Evolutionary conservation across 2,329 filamentous ascomycete genomes (phyloP).

Genomic region (Arthrobotrys megalospora): DNA sequence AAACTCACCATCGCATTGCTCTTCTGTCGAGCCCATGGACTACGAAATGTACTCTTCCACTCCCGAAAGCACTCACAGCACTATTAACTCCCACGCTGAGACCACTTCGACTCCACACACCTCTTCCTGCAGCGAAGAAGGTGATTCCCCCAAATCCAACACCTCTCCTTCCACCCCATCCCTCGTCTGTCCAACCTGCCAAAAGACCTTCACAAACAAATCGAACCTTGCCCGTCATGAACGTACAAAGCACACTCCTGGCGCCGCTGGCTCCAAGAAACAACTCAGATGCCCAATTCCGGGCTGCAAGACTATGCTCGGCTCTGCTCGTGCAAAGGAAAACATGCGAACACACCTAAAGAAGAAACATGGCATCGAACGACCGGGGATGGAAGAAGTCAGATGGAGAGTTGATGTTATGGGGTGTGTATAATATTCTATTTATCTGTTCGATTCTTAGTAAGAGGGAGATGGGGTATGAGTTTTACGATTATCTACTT

Average conservation of each 20-base stretch:
- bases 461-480: conserved; percentile 13
- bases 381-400: conserved; percentile 53
- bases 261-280: conserved; percentile 34
- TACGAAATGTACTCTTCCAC: conserved; percentile 44
- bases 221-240: conserved; percentile 56
- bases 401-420: conserved; percentile 56
- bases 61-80: conserved; percentile 38
- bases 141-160: conserved; percentile 51
- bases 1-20: conserved; percentile 28
- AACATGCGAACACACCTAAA: conserved; percentile 59
- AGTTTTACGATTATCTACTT: conserved; percentile 28
- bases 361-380: conserved; percentile 57
- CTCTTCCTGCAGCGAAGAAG: conserved; percentile 45
- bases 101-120: conserved; percentile 34
- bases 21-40: conserved; percentile 38
- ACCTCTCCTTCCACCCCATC: conserved; percentile 32
- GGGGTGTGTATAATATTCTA: conserved; percentile 43
- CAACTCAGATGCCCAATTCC: conserved; percentile 50
- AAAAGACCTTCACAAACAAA: conserved; percentile 56
- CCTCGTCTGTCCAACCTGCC: conserved; percentile 49
- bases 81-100: conserved; percentile 18
- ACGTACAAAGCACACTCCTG: conserved; percentile 49
- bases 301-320: conserved; percentile 55
- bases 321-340: conserved; percentile 48
- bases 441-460: conserved; percentile 14